Percentiles rank a stretch among this genome's conserved stretches.
These are phyloP conservation scores for Yamadazyma jaroonii DNA, from an alignment of 1,139 yeast species.

Conservation along the genomic window DNA sequence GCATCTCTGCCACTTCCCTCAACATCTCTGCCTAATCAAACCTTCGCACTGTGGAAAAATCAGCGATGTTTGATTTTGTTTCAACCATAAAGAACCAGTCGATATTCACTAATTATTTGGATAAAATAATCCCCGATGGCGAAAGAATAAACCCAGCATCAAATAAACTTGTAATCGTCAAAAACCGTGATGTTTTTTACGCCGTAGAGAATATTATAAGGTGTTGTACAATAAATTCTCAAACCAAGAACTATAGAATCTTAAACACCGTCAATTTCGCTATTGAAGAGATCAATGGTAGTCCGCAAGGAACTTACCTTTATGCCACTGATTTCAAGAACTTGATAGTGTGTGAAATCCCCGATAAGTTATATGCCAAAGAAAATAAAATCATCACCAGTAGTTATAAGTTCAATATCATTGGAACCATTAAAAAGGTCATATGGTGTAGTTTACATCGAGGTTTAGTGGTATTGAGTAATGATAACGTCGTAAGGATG, in stretches of 20 bases:
- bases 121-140: not conserved
- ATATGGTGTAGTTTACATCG: constrained; percentile 35
- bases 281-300: constrained; percentile 25
- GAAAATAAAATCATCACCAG: constrained; percentile 10
- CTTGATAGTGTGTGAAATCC: constrained; percentile 27
- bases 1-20: too few species aligned
- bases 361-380: constrained; percentile 14
- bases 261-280: constrained; percentile 14
- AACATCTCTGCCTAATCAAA: too few species aligned
- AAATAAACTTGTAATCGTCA: constrained; percentile 19
- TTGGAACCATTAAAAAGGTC: constrained; percentile 22
- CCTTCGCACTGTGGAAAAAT: not conserved
- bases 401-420: constrained; percentile 17
- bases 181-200: constrained; percentile 27
- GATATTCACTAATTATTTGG: constrained; percentile 18
- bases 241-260: constrained; percentile 20
- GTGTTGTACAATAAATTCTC: constrained; percentile 24
- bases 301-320: constrained; percentile 28
- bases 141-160: too few species aligned
- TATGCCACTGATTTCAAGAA: constrained; percentile 30
- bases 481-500: constrained; percentile 19
- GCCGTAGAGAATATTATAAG: constrained; percentile 30
- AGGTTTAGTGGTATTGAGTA: constrained; percentile 31
- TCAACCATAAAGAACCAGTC: constrained; percentile 13
- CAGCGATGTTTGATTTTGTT: constrained; percentile 9